These are phyloP conservation scores for Xerocomellus chrysenteron DNA, from an alignment of 768 basidiomycete species.

Conservation along the genomic window DNA sequence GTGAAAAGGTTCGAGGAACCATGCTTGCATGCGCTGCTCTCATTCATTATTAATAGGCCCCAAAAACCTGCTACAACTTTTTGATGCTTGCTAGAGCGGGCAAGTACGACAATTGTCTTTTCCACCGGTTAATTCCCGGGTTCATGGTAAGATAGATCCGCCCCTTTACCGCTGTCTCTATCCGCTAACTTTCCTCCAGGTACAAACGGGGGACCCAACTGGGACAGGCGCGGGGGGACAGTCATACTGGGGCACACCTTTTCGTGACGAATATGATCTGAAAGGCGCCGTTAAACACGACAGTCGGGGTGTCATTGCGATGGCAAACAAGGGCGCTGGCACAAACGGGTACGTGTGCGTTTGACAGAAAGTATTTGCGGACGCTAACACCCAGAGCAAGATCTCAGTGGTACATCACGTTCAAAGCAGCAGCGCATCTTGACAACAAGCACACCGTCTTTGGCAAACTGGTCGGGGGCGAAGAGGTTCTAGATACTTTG, in stretches of 20 bases:
- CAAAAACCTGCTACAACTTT: conserved; percentile 99
- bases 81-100: conserved; percentile 88
- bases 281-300: conserved; percentile 90
- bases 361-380: background rate
- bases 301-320: conserved; percentile 78
- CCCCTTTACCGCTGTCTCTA: background rate
- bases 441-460: conserved; percentile 96
- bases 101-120: conserved; percentile 86
- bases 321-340: conserved; percentile 93
- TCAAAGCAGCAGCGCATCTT: conserved; percentile 77
- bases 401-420: conserved; percentile 94
- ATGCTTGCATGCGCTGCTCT: background rate
- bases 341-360: conserved; percentile 69
- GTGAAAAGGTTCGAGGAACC: conserved; percentile 65
- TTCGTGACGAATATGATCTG: conserved; percentile 89
- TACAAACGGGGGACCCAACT: conserved; percentile 98
- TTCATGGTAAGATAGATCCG: conserved; percentile 71
- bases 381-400: conserved; percentile 37
- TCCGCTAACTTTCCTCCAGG: conserved; percentile 42
- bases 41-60: conserved; percentile 57
- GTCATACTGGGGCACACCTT: conserved; percentile 93
- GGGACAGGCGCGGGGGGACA: conserved; percentile 94
- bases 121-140: conserved; percentile 90
- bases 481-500: conserved; percentile 81
- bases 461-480: conserved; percentile 94